Evolutionary conservation across 495 filamentous ascomycete genomes (phyloP).

Genomic region (Talaromyces ruber): DNA sequence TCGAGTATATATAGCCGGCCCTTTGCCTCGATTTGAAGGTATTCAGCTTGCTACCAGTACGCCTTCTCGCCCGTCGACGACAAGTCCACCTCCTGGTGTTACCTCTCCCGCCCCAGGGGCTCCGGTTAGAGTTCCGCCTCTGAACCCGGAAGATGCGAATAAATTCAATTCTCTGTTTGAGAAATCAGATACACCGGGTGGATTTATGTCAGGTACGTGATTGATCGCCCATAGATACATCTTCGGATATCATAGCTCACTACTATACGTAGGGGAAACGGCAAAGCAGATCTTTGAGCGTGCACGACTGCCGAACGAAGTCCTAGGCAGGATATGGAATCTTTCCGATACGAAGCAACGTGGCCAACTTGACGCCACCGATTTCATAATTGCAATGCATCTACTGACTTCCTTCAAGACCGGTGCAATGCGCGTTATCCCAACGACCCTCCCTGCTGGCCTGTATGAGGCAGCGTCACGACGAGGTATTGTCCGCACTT

Average conservation of each 20-base stretch:
- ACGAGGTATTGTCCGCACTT: conserved; percentile 42
- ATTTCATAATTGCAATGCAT: conserved; percentile 99
- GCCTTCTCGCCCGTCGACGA: conserved; percentile 23
- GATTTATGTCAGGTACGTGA: conserved; percentile 63
- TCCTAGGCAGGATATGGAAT: conserved; percentile 89
- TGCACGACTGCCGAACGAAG: conserved; percentile 80
- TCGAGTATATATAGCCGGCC: conserved; percentile 51
- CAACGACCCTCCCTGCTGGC: conserved; percentile 71
- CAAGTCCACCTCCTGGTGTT: conserved; percentile 39
- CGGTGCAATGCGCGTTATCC: conserved; percentile 68
- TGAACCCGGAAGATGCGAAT: conserved; percentile 79
- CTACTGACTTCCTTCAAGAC: conserved; percentile 84
- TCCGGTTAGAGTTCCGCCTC: conserved; percentile 80
- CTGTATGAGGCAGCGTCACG: conserved; percentile 88
- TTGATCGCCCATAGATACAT: not conserved
- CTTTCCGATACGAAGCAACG: conserved; percentile 88
- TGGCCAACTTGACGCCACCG: conserved; percentile 77
- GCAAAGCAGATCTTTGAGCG: conserved; percentile 95
- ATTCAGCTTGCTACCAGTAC: conserved; percentile 40
- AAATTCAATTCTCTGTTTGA: conserved; percentile 86
- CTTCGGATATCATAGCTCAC: not conserved
- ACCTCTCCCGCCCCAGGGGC: conserved; percentile 57
- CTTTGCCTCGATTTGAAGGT: conserved; percentile 88
- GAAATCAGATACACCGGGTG: conserved; percentile 69
- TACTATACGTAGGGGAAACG: conserved; percentile 50